A percentile compares a stretch with the other conserved stretches of the same genome.
Conservation (phyloP, 2,329 filamentous ascomycete genomes). For the Arthroderma uncinatum region DNA sequence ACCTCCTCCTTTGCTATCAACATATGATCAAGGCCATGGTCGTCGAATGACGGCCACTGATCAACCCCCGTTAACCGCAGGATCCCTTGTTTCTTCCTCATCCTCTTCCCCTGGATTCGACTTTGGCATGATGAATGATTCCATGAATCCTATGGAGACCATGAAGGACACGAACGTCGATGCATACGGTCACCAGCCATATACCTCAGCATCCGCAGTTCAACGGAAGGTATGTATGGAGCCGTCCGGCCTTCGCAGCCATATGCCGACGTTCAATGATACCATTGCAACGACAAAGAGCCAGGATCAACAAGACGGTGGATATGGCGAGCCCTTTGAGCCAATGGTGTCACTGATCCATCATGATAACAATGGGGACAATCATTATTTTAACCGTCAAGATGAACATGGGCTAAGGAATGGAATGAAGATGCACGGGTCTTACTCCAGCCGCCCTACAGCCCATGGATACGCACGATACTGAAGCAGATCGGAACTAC, state of each 20-base stretch:
- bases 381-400: constrained; percentile 21
- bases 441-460: constrained; percentile 4
- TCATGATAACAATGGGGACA: constrained; percentile 20
- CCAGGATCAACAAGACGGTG: constrained; percentile 19
- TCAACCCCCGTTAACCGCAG: constrained; percentile 30
- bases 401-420: constrained; percentile 5
- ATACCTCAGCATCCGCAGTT: constrained; percentile 18
- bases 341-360: constrained; percentile 24
- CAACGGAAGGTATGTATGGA: constrained; percentile 19
- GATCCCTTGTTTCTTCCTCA: constrained; percentile 30
- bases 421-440: constrained; percentile 1
- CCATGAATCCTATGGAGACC: constrained; percentile 31
- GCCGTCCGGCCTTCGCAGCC: constrained; percentile 17
- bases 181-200: constrained; percentile 26
- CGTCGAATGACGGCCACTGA: constrained; percentile 27
- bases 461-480: constrained; percentile 2
- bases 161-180: constrained; percentile 27
- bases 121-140: constrained; percentile 28
- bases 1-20: constrained; percentile 25
- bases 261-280: constrained; percentile 22
- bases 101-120: constrained; percentile 30
- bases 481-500: neutral
- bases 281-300: constrained; percentile 17
- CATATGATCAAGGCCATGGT: constrained; percentile 26
- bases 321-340: constrained; percentile 24